Evolutionary conservation across 208 protist species (phyloP).

Genomic region (Paratrypanosoma confusum): DNA sequence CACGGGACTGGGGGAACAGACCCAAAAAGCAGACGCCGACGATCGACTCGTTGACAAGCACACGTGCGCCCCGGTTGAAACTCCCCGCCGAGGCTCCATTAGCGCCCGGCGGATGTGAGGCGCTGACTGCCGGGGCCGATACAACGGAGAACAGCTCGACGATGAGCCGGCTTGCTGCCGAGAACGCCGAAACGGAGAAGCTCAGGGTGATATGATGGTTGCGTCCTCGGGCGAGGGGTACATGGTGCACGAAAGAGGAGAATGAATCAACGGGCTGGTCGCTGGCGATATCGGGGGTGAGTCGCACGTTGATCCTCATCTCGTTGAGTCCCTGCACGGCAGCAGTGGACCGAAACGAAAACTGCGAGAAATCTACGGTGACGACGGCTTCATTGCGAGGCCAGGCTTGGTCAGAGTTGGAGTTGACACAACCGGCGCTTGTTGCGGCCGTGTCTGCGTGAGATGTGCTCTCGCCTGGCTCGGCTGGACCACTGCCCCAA

Average conservation of each 20-base stretch:
- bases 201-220: conserved; percentile 50
- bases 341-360: conserved; percentile 55
- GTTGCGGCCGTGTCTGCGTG: no score
- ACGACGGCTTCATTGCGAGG: conserved; percentile 11
- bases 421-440: no score
- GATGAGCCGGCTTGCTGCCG: conserved; percentile 58
- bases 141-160: conserved; percentile 68
- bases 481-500: no score
- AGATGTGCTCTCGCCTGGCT: no score
- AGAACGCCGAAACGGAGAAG: conserved; percentile 55
- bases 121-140: conserved; percentile 11
- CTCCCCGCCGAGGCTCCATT: conserved; percentile 11
- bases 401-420: no score
- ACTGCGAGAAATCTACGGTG: conserved; percentile 46
- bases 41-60: conserved; percentile 57
- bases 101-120: conserved; percentile 16
- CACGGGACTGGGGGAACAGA: conserved; percentile 52
- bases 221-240: conserved; percentile 40
- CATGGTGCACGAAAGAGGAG: conserved; percentile 75
- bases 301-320: conserved; percentile 60
- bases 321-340: conserved; percentile 44
- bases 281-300: conserved; percentile 69
- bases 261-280: conserved; percentile 56
- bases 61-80: no score
- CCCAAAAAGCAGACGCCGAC: conserved; percentile 69